Base-by-base conservation (phyloP, 345 rosid species). In the Camelina neglecta region DNA sequence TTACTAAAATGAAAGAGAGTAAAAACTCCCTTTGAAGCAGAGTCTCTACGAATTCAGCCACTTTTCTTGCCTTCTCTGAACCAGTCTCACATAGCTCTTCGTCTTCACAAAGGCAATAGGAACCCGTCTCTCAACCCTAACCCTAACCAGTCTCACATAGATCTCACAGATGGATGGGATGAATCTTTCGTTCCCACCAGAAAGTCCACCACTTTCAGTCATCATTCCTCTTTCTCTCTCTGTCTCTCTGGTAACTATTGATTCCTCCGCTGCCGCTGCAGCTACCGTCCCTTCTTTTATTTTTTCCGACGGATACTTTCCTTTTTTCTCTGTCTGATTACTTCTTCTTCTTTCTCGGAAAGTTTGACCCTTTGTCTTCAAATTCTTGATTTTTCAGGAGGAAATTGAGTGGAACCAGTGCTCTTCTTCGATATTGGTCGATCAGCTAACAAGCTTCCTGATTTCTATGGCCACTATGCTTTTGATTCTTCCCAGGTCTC, bases 401-500 rank as follows among this genome's bases (percentile, higher is more conserved):
- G 18, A 83, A 82, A 80, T 58, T 93, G 85, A 83, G 75, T 4
- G 96, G 97, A 6, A 23, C 86, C 0, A 44, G 44, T 58, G 92
- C 81, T 29, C 86, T 91, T 76, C 93, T 90, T 6, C 90, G 92
- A 4, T 81, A 83, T 89, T 64, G 97, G 84, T 67, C 85, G 96
- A 21, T 74, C 82, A n/a, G 77, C 85, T 12, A 60, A 9, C 23
- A 49, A 39, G 36, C n/a, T 85, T 60, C 81, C 81, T 23, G 36
- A 70, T 67, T 82, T 93, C 23, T 93, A 88, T 63, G 93, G 90
- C 7, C 51, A 67, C 51, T 66, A 81, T 11, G 82, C 77, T 0
- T 82, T 39, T 69, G 87, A 90, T 48, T 84, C 96, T 71, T 35
- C 84, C 62, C 86, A 90, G 91, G 98, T 90, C 33, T 90, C 33